Evolutionary conservation across 495 filamentous ascomycete species (phyloP).

Genomic region (Arthonia radiata): DNA sequence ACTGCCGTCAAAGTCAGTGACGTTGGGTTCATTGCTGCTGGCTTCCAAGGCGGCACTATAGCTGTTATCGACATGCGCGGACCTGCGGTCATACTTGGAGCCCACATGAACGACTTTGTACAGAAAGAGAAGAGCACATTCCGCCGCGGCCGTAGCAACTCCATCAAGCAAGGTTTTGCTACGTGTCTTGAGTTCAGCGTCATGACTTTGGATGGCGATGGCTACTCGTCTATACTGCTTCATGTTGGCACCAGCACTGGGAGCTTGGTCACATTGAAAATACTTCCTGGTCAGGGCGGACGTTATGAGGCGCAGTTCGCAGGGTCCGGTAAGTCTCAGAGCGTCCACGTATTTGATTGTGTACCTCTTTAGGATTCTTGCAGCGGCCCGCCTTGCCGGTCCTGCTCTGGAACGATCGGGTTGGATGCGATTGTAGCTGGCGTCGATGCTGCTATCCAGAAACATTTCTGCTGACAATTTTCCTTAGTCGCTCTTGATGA

Average conservation of each 20-base stretch:
- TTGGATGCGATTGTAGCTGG: too few species aligned
- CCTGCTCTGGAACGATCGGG: too few species aligned
- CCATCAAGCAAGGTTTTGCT: conserved; percentile 28
- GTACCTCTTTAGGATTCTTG: too few species aligned
- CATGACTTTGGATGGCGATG: conserved; percentile 74
- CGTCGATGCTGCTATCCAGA: too few species aligned
- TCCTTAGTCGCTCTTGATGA: conserved; percentile 42
- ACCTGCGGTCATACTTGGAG: conserved; percentile 61
- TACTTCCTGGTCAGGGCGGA: conserved; percentile 45
- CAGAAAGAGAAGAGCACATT: conserved; percentile 53
- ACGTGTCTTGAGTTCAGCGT: conserved; percentile 73
- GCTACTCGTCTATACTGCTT: conserved; percentile 78
- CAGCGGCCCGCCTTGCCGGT: too few species aligned
- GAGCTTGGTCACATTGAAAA: conserved; percentile 65
- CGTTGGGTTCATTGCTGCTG: conserved; percentile 73
- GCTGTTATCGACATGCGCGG: conserved; percentile 70
- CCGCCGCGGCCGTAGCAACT: conserved; percentile 21
- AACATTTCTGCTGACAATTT: too few species aligned
- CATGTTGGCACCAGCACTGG: conserved; percentile 78
- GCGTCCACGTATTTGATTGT: too few species aligned
- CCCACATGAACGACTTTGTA: conserved; percentile 35
- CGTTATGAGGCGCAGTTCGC: conserved; percentile 48
- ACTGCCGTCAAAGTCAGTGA: conserved; percentile 61
- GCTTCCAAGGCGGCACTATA: conserved; percentile 55
- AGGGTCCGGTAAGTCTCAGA: too few species aligned